A percentile compares a stretch with the other conserved stretches of the same genome.
These are phyloP conservation scores for Coemansia sp. DNA, from an alignment of 192 early-diverging fungal genomes.

Conservation along the genomic window DNA sequence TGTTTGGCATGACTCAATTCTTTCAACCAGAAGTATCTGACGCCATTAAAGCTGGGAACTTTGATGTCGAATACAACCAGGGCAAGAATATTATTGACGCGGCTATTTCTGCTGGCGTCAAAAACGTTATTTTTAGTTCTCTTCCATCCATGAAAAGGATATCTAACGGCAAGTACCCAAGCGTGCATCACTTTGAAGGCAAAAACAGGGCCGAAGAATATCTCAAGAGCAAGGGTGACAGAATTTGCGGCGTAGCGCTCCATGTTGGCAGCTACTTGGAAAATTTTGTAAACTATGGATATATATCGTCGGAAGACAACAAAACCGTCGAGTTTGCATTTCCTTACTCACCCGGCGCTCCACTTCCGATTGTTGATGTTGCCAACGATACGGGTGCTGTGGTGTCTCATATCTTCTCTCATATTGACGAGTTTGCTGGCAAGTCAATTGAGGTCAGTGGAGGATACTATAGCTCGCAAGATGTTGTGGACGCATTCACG, in stretches of 20 bases:
- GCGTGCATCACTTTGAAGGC: conserved; percentile 24
- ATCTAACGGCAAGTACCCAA: conserved; percentile 16
- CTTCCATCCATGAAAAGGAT: conserved; percentile 18
- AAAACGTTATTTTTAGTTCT: conserved; percentile 20
- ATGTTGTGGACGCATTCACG: conserved; percentile 19
- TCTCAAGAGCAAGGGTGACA: conserved; percentile 1
- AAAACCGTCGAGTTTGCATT: conserved; percentile 13
- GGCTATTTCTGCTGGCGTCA: conserved; percentile 12
- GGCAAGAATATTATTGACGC: conserved; percentile 21
- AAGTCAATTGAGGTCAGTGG: conserved; percentile 15
- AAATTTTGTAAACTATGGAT: conserved; percentile 12
- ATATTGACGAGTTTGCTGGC: conserved; percentile 13
- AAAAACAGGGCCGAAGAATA: conserved; percentile 23
- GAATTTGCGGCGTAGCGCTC: background rate
- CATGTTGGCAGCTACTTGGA: conserved; percentile 13
- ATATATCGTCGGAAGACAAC: conserved; percentile 14
- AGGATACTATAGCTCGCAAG: conserved; percentile 18
- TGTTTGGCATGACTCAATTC: conserved; percentile 35
- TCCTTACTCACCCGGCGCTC: background rate
- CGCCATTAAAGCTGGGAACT: background rate
- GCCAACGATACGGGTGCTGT: conserved; percentile 16
- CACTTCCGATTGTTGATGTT: conserved; percentile 5
- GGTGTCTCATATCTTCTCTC: conserved; percentile 10
- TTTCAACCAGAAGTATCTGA: conserved; percentile 1
- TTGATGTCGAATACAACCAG: conserved; percentile 12